Evolutionary conservation across 2,329 filamentous ascomycete species (phyloP).

Genomic region (Diaporthe citrichinensis): DNA sequence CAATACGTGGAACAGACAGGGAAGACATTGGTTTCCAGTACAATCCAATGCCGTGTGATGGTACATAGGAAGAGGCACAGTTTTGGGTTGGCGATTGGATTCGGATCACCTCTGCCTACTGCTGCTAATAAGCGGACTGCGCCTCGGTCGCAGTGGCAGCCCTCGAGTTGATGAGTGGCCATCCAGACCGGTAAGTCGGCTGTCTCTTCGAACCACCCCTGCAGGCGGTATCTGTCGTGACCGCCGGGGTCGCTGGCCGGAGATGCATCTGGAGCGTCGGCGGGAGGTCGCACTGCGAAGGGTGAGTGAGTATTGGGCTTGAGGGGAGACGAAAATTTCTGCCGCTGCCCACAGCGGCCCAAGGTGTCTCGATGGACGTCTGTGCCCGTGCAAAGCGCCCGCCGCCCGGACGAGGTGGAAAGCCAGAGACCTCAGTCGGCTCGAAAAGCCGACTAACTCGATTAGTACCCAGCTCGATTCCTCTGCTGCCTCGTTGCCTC

Average conservation of each 20-base stretch:
- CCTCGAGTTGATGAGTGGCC: neutral
- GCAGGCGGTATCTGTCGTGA: slow-evolving; percentile 16
- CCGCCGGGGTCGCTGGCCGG: neutral
- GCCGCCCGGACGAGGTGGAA: slow-evolving; percentile 9
- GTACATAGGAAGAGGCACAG: slow-evolving; percentile 27
- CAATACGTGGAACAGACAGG: neutral
- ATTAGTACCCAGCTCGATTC: neutral
- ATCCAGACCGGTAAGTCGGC: slow-evolving; percentile 3
- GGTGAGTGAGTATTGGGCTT: neutral
- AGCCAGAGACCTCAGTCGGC: slow-evolving; percentile 3
- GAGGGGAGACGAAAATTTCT: slow-evolving; percentile 19
- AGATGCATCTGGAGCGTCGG: neutral
- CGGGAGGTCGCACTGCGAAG: neutral
- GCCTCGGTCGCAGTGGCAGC: slow-evolving; percentile 5
- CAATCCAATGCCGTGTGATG: neutral
- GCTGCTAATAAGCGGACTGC: slow-evolving; percentile 29
- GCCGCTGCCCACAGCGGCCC: slow-evolving; percentile 23
- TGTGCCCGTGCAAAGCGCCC: slow-evolving; percentile 15
- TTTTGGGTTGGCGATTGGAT: slow-evolving; percentile 18
- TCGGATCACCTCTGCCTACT: slow-evolving; percentile 15
- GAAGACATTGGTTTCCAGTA: slow-evolving; percentile 8
- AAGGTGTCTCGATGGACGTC: slow-evolving; percentile 3
- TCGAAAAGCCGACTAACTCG: slow-evolving; percentile 10
- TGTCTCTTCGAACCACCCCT: neutral
- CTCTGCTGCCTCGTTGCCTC: neutral